phyloP scores from a whole-genome alignment of 2,329 filamentous ascomycete genomes.

The Pseudodiploospora longispora region DNA sequence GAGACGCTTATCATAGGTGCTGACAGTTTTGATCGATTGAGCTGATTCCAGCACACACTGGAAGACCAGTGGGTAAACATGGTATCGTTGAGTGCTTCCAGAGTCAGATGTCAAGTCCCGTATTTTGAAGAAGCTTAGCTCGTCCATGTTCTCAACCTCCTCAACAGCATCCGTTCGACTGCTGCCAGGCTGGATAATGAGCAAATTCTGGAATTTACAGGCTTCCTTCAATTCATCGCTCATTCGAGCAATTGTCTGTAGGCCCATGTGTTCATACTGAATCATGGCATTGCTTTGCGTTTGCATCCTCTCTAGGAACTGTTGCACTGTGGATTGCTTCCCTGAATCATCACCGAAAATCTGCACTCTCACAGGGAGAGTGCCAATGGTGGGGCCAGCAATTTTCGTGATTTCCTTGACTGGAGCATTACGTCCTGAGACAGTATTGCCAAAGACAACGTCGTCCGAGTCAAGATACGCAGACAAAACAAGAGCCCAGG shows the following conservation, averaged over 20 bases:
- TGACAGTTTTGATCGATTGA: too few species aligned
- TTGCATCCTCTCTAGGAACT: background rate
- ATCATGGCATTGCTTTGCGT: slow-evolving; percentile 4
- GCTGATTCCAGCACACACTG: too few species aligned
- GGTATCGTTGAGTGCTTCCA: too few species aligned
- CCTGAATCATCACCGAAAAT: background rate
- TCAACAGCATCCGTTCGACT: background rate
- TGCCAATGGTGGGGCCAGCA: background rate
- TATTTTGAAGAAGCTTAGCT: too few species aligned
- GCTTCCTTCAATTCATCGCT: slow-evolving; percentile 6
- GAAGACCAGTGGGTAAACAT: too few species aligned
- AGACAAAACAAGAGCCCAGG: slow-evolving; percentile 41
- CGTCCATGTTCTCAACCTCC: too few species aligned
- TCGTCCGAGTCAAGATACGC: slow-evolving; percentile 34
- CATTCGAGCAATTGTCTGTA: slow-evolving; percentile 10
- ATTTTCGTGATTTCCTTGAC: slow-evolving; percentile 12
- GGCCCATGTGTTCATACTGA: slow-evolving; percentile 3
- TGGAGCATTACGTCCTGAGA: slow-evolving; percentile 28
- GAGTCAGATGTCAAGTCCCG: too few species aligned
- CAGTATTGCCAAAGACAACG: slow-evolving; percentile 33
- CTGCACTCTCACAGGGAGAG: background rate
- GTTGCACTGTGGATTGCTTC: background rate
- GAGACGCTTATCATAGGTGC: too few species aligned
- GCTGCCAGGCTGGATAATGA: slow-evolving; percentile 1
- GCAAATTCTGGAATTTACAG: slow-evolving; percentile 9